Evolutionary conservation across 2,329 filamentous ascomycete genomes (phyloP), one percentile per base, ranked within the genome.

Genomic region (Mycosphaerella sp.): DNA sequence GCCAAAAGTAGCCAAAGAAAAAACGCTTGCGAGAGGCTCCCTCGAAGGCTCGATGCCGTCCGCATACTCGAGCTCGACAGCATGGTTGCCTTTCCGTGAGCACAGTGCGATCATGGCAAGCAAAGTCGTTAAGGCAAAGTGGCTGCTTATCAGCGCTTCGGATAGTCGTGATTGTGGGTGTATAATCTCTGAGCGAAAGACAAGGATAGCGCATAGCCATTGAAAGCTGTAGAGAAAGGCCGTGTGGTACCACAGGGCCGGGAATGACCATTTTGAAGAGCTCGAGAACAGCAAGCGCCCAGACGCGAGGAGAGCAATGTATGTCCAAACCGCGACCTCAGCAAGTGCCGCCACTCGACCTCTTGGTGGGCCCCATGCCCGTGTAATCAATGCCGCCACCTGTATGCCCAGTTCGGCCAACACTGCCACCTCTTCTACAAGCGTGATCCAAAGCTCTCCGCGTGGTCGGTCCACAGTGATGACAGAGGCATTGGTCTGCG

Each of bases 241-340:
- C 0, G 93, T 97, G 71, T 98, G 93, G 67, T 92, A 91, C 93
- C 93, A 98, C 7, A 97, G 75, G 55, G 80, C 78, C 7, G 86
- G 85, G 11, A 93, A 70, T 70, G 89, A 78, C 76, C 82, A 65
- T 73, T 82, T 72, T 75, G 82, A 70, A 43, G 74, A 71, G 51
- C 73, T 77, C 70, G 85, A 72, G 78, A 82, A 72, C 72, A 84
- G 64, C 48, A 96, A 75, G 34, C 93, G 84, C 42, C 90, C 73
- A 17, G 83, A 80, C 11, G 84, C 84, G 55, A 98, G 79, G 12
- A 84, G 72, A 29, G 92, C 76, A 39, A 91, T 81, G 68, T 97
- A 98, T 49, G 81, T 71, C 92, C 93, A 97, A 31, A 82, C 82
- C 9, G 82, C 72, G 34, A 95, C 75, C 47, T 84, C 85, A 2